These are phyloP conservation scores for Zygoascus biomembranicola DNA, from an alignment of 805 yeast genomes.

Conservation along the genomic window DNA sequence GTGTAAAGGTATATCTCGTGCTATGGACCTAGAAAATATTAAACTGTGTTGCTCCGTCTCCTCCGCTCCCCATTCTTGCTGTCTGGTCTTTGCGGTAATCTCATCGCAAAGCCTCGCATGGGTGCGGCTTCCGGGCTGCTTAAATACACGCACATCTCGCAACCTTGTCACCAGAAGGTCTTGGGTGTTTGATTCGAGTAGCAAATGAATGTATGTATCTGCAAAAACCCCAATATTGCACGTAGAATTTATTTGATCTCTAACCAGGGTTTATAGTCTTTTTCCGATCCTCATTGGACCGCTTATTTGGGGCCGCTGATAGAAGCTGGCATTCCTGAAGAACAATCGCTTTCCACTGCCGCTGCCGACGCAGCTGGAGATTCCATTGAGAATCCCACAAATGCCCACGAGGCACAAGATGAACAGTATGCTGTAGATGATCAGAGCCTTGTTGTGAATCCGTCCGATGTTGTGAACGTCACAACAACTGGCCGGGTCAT, in stretches of 20 bases:
- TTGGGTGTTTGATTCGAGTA: too few relatives aligned
- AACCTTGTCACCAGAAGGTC: too few relatives aligned
- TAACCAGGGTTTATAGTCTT: not conserved
- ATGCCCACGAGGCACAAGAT: not conserved
- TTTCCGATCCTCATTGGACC: conserved; percentile 8
- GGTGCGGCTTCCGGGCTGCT: too few relatives aligned
- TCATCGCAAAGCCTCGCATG: too few relatives aligned
- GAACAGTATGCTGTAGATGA: not conserved
- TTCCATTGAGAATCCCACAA: not conserved
- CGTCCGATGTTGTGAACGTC: conserved; percentile 1
- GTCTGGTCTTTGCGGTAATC: too few relatives aligned
- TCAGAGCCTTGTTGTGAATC: not conserved
- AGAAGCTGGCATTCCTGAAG: not conserved
- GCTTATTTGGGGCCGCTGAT: conserved; percentile 12
- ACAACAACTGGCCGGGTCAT: conserved; percentile 56
- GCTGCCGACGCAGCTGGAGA: not conserved
- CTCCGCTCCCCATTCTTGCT: too few relatives aligned
- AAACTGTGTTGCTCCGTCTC: too few relatives aligned
- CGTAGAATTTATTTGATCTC: too few relatives aligned
- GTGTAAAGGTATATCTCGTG: not conserved
- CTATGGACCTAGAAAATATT: too few relatives aligned
- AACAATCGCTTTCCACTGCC: not conserved
- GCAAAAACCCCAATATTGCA: too few relatives aligned
- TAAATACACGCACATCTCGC: too few relatives aligned
- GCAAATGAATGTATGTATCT: too few relatives aligned